Evolutionary conservation across 225 moss, liverwort and hornwort genomes (phyloP).

Genomic region (Anthoceros angustus): DNA sequence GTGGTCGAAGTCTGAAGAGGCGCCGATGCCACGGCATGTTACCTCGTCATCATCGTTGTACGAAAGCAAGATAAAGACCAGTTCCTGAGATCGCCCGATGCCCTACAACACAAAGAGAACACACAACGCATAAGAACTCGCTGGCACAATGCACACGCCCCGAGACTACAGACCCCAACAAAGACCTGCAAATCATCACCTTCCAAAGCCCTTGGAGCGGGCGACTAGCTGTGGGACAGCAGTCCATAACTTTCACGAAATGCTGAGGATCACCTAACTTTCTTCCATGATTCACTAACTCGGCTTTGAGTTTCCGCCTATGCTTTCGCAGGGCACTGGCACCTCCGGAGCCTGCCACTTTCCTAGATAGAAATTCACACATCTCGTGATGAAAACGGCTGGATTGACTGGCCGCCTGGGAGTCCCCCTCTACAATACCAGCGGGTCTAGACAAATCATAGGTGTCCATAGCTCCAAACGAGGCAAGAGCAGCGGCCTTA

Average conservation of each 20-base stretch:
- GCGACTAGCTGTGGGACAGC: slow-evolving; percentile 41
- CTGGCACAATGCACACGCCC: too few species aligned
- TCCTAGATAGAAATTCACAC: slow-evolving; percentile 83
- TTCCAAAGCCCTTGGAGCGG: slow-evolving; percentile 98
- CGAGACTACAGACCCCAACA: too few species aligned
- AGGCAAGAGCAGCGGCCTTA: slow-evolving; percentile 72
- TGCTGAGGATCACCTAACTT: slow-evolving; percentile 75
- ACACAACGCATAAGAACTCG: too few species aligned
- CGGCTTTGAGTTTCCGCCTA: slow-evolving; percentile 59
- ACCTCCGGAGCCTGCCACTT: slow-evolving; percentile 87
- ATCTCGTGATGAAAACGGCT: slow-evolving; percentile 88
- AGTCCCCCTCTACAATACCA: slow-evolving; percentile 32
- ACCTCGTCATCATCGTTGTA: too few species aligned
- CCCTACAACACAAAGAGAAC: too few species aligned
- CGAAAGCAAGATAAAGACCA: too few species aligned
- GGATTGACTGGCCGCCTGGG: slow-evolving; percentile 50
- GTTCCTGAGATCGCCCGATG: too few species aligned
- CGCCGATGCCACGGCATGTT: too few species aligned
- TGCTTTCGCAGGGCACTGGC: slow-evolving; percentile 65
- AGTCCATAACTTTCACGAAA: slow-evolving; percentile 66
- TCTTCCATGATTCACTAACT: too few species aligned
- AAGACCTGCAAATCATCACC: slow-evolving; percentile 18
- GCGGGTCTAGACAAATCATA: slow-evolving; percentile 16
- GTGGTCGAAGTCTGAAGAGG: too few species aligned
- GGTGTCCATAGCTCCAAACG: slow-evolving; percentile 71